These are phyloP conservation scores for Trichothecium roseum DNA, from an alignment of 2,329 filamentous ascomycete species.

Conservation along the genomic window DNA sequence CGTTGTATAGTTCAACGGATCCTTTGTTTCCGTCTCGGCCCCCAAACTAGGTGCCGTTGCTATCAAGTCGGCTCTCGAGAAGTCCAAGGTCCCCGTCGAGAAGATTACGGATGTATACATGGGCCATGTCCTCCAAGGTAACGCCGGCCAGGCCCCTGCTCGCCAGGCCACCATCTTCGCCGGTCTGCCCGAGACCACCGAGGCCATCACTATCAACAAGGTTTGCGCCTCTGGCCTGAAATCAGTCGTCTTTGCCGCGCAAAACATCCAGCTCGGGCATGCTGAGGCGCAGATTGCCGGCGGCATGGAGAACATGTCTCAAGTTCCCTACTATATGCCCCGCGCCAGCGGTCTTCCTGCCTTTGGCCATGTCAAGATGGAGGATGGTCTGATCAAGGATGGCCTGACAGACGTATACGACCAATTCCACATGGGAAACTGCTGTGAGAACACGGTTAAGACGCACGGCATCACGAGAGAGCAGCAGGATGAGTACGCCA, in stretches of 20 bases:
- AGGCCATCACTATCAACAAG: conserved; percentile 94
- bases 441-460: conserved; percentile 89
- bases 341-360: conserved; percentile 72
- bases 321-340: conserved; percentile 82
- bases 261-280: conserved; percentile 88
- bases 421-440: conserved; percentile 96
- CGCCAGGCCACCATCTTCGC: conserved; percentile 86
- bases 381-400: conserved; percentile 90
- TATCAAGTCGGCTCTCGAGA: conserved; percentile 82
- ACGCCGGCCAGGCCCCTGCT: conserved; percentile 81
- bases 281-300: conserved; percentile 84
- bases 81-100: conserved; percentile 70
- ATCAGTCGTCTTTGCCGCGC: conserved; percentile 78
- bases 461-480: conserved; percentile 71
- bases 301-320: conserved; percentile 97
- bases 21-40: conserved; percentile 71
- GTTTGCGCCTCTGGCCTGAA: conserved; percentile 95
- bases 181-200: conserved; percentile 68
- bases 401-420: conserved; percentile 95
- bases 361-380: conserved; percentile 78
- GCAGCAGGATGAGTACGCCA: conserved; percentile 84
- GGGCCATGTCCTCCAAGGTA: conserved; percentile 84
- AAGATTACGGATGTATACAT: conserved; percentile 92
- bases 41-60: conserved; percentile 83
- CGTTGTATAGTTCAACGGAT: conserved; percentile 73